phyloP scores from a whole-genome alignment of 257 asterid genomes.

The Cordia subcordata region DNA sequence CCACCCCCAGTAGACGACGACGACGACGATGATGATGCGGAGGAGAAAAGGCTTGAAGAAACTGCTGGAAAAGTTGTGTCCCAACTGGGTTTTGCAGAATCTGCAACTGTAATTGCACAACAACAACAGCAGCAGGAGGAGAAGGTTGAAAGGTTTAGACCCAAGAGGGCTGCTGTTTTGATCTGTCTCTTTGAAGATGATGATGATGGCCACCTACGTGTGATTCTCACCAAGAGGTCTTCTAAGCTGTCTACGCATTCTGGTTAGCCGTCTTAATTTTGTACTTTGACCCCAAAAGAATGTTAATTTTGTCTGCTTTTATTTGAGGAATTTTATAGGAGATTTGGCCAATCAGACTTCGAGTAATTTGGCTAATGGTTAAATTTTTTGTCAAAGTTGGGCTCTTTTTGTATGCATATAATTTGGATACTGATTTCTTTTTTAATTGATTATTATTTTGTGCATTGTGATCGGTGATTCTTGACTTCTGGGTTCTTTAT shows the following conservation, averaged over 20 bases:
- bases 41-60: slow-evolving; percentile 62
- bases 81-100: slow-evolving; percentile 76
- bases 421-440: too few species aligned
- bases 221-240: slow-evolving; percentile 87
- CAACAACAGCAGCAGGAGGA: slow-evolving; percentile 1
- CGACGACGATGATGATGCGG: slow-evolving; percentile 27
- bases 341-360: too few species aligned
- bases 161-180: slow-evolving; percentile 91
- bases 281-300: too few species aligned
- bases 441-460: too few species aligned
- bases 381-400: too few species aligned
- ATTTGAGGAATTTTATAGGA: too few species aligned
- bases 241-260: slow-evolving; percentile 86
- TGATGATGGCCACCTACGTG: slow-evolving; percentile 66
- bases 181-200: slow-evolving; percentile 86
- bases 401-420: too few species aligned
- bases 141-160: slow-evolving; percentile 43
- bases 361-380: too few species aligned
- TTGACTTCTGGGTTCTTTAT: too few species aligned
- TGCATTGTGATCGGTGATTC: too few species aligned
- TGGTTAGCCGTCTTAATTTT: too few species aligned
- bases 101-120: slow-evolving; percentile 51
- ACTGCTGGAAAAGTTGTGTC: slow-evolving; percentile 71
- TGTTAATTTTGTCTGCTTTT: too few species aligned
- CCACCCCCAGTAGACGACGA: slow-evolving; percentile 44